phyloP scores from a whole-genome alignment of 2,329 filamentous ascomycete species.

The Aspergillus quadrilineatus region DNA sequence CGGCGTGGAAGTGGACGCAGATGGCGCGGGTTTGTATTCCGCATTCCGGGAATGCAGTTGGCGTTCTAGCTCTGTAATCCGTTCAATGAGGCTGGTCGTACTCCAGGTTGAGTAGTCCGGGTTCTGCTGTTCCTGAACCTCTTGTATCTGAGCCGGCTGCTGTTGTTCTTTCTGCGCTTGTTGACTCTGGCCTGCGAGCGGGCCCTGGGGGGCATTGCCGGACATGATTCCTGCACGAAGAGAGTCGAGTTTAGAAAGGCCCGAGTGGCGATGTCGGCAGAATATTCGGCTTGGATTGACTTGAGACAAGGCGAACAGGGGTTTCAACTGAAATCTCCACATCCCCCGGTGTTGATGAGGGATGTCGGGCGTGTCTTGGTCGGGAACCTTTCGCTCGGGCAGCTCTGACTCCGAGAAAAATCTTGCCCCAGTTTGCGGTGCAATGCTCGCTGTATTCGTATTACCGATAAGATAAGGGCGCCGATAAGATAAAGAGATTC shows the following conservation, averaged over 20 bases:
- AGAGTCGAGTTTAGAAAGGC: slow-evolving; percentile 17
- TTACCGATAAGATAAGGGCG: background rate
- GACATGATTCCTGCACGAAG: slow-evolving; percentile 25
- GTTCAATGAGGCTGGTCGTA: slow-evolving; percentile 64
- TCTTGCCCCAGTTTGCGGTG: background rate
- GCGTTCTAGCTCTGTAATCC: slow-evolving; percentile 66
- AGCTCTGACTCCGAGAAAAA: background rate
- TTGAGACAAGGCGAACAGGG: slow-evolving; percentile 10
- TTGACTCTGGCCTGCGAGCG: slow-evolving; percentile 12
- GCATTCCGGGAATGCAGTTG: slow-evolving; percentile 57
- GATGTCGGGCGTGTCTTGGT: background rate
- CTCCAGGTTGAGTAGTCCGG: slow-evolving; percentile 66
- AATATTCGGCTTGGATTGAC: slow-evolving; percentile 11
- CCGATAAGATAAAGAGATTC: background rate
- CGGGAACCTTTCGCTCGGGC: background rate
- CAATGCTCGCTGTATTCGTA: background rate
- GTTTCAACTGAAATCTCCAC: slow-evolving; percentile 28
- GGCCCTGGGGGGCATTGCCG: slow-evolving; percentile 12
- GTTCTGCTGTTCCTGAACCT: slow-evolving; percentile 12
- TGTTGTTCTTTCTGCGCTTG: background rate
- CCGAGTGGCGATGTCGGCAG: slow-evolving; percentile 11
- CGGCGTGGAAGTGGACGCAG: slow-evolving; percentile 8
- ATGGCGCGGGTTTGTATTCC: slow-evolving; percentile 27
- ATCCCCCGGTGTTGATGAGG: slow-evolving; percentile 25
- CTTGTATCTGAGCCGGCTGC: background rate